A percentile compares a stretch with the other conserved stretches of the same genome.
Conservation (phyloP, 345 rosid genomes). For the Turritis glabra region DNA sequence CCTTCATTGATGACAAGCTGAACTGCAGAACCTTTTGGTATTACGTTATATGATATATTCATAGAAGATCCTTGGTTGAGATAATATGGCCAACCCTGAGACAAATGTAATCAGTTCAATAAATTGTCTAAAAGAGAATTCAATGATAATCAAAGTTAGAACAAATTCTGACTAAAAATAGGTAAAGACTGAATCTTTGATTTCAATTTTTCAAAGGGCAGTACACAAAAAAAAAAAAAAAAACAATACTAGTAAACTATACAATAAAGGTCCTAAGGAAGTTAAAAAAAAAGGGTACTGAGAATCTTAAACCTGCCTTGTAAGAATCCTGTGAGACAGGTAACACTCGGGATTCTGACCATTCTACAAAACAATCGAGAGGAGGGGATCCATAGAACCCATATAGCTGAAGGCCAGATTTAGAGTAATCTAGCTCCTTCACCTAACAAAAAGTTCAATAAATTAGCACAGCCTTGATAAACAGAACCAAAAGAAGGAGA, state of each 20-base stretch:
- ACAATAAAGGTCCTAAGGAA: too few relatives aligned
- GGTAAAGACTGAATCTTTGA: background rate
- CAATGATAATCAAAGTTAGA: background rate
- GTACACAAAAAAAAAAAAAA: background rate
- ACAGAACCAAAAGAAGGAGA: background rate
- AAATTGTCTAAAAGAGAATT: background rate
- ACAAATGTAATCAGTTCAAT: slow-evolving; percentile 13
- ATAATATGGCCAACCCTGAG: slow-evolving; percentile 63
- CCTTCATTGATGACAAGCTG: slow-evolving; percentile 73
- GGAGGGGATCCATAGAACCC: slow-evolving; percentile 61
- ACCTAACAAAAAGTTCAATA: slow-evolving; percentile 45
- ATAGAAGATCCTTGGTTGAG: slow-evolving; percentile 64
- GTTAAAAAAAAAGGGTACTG: too few relatives aligned
- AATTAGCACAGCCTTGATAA: background rate
- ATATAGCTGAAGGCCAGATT: slow-evolving; percentile 49
- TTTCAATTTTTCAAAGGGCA: background rate
- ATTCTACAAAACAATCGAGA: slow-evolving; percentile 50
- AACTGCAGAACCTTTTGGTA: slow-evolving; percentile 46
- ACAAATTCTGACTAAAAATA: background rate
- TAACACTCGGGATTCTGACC: slow-evolving; percentile 46
- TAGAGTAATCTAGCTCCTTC: slow-evolving; percentile 45
- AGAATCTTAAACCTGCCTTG: slow-evolving; percentile 62
- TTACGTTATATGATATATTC: slow-evolving; percentile 61
- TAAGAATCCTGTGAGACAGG: slow-evolving; percentile 51
- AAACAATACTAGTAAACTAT: background rate